Percentiles rank a stretch among this genome's conserved stretches.
Evolutionary conservation across 2,329 filamentous ascomycete genomes (phyloP).

Genomic region (Iodosphaeria phyllophila): DNA sequence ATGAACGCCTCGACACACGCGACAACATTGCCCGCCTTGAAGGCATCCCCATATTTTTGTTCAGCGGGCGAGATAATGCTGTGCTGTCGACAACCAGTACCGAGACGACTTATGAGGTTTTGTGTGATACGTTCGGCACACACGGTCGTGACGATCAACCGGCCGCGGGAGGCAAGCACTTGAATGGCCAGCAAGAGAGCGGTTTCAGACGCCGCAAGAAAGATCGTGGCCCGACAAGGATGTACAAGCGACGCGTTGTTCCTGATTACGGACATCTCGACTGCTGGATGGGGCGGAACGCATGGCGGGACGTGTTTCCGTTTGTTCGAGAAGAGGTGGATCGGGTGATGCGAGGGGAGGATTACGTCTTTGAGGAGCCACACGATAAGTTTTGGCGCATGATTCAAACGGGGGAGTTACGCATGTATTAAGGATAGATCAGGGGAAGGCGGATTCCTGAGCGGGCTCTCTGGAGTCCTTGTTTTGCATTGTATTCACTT

Average conservation of each 20-base stretch:
- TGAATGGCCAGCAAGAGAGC: too few species aligned
- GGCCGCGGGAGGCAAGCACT: too few species aligned
- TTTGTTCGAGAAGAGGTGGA: constrained; percentile 35
- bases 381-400: constrained; percentile 21
- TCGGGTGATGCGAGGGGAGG: constrained; percentile 24
- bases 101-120: constrained; percentile 29
- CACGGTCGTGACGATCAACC: constrained; percentile 8
- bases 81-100: constrained; percentile 35
- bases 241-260: constrained; percentile 33
- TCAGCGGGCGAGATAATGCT: constrained; percentile 35
- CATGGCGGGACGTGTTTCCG: constrained; percentile 40
- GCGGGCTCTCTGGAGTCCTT: too few species aligned
- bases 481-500: too few species aligned
- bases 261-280: constrained; percentile 41
- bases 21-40: constrained; percentile 30
- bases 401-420: too few species aligned
- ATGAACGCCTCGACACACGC: constrained; percentile 24
- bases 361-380: constrained; percentile 23
- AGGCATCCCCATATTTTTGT: constrained; percentile 35
- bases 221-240: too few species aligned
- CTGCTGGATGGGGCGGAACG: constrained; percentile 41
- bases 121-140: constrained; percentile 31
- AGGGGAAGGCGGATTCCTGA: too few species aligned
- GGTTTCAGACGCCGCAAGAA: too few species aligned
- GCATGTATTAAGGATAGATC: too few species aligned